Percentiles rank a stretch among this genome's conserved stretches.
Conservation (phyloP, 345 rosid species). For the Angophora floribunda region DNA sequence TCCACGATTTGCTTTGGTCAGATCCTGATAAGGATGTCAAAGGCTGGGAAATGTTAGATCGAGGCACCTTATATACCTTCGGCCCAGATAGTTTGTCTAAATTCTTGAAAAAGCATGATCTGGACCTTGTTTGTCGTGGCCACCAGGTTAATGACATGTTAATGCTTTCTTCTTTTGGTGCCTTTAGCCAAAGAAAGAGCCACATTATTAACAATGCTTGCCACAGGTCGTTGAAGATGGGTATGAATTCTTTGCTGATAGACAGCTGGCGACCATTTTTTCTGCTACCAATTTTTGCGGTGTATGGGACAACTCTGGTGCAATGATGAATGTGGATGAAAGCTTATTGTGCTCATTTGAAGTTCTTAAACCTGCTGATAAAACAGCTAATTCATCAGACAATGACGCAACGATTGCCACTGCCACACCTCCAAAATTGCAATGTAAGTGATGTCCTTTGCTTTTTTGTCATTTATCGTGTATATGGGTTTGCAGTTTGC, state of each 20-base stretch:
- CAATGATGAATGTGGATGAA: neutral
- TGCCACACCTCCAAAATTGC: neutral
- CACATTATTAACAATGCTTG: neutral
- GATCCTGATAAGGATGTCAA: neutral
- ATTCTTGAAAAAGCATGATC: neutral
- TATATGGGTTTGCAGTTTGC: neutral
- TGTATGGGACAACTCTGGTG: neutral
- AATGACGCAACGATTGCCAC: neutral
- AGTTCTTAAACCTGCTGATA: neutral
- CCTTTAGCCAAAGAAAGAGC: neutral
- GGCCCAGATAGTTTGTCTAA: neutral
- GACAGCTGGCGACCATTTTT: neutral
- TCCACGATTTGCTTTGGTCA: neutral
- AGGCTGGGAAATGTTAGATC: neutral
- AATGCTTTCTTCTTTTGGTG: neutral
- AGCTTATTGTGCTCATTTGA: neutral
- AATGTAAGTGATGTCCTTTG: neutral
- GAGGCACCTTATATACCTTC: neutral
- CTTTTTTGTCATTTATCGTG: neutral
- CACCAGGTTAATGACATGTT: neutral
- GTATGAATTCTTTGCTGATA: neutral
- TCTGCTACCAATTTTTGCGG: neutral
- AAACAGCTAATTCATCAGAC: constrained; percentile 16
- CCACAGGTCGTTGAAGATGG: neutral
- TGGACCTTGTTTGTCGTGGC: neutral